A percentile compares a stretch with the other conserved stretches of the same genome.
Evolutionary conservation across 2,329 filamentous ascomycete genomes (phyloP).

Genomic region (Aspergillus pseudoglaucus): DNA sequence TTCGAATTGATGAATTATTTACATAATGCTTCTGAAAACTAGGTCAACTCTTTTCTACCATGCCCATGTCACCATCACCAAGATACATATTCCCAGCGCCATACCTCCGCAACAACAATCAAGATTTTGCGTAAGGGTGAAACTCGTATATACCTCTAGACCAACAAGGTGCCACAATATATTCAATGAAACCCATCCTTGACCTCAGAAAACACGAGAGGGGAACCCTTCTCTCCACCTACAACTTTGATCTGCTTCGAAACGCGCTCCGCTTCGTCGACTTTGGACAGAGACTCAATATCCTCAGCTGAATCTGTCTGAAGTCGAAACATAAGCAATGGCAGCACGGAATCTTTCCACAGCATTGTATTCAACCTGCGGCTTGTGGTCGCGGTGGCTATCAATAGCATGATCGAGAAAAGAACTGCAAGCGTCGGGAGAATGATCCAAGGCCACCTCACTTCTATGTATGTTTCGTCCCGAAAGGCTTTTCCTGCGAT

Average conservation of each 20-base stretch:
- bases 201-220: neutral
- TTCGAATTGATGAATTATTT: no score
- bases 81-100: no score
- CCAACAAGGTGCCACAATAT: no score
- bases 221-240: neutral
- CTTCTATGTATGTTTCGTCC: conserved; percentile 21
- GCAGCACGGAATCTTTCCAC: neutral
- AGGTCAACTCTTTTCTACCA: no score
- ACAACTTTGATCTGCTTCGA: neutral
- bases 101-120: no score
- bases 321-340: neutral
- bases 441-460: conserved; percentile 27
- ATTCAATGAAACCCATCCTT: no score
- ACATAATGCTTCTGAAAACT: no score
- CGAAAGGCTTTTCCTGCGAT: conserved; percentile 13
- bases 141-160: no score
- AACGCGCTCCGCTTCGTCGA: neutral
- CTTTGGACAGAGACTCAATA: neutral
- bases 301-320: neutral
- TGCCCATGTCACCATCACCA: no score
- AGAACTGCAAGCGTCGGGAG: conserved; percentile 16
- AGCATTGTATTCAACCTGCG: no score
- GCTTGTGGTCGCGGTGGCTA: conserved; percentile 1
- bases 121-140: no score
- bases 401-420: conserved; percentile 17